These are phyloP conservation scores for Pythium pyrilobum DNA, from an alignment of 352 stramenopile genomes.

Conservation along the genomic window DNA sequence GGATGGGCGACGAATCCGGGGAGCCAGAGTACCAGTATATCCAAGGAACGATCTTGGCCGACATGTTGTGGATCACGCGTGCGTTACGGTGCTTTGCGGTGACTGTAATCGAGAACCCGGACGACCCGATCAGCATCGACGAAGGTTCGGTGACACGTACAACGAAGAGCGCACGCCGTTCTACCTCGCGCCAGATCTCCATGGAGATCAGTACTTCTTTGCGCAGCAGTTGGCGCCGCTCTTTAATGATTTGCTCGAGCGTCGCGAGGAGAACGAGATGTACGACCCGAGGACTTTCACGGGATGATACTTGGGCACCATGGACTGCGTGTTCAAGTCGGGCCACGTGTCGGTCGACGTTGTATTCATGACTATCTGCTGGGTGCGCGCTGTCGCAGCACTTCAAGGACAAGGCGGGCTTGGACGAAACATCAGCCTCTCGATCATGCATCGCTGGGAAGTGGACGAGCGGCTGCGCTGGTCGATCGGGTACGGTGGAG, in stretches of 20 bases:
- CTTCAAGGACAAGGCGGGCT: neutral
- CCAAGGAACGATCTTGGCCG: neutral
- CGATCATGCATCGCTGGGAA: constrained; percentile 3
- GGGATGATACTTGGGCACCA: neutral
- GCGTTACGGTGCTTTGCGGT: neutral
- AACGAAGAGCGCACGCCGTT: neutral
- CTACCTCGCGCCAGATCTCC: constrained; percentile 1
- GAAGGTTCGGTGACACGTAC: constrained; percentile 3
- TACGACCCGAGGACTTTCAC: neutral
- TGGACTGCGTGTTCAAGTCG: neutral
- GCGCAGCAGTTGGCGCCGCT: neutral
- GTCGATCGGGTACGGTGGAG: constrained; percentile 5
- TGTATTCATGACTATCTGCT: constrained; percentile 5
- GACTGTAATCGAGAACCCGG: no score
- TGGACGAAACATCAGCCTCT: neutral
- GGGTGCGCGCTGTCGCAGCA: constrained; percentile 5
- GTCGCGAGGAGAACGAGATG: no score
- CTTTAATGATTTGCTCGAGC: neutral
- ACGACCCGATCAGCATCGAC: neutral
- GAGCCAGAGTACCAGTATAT: neutral
- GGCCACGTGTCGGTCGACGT: neutral
- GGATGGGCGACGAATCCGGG: neutral
- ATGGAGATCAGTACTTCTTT: constrained; percentile 4
- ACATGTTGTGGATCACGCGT: neutral
- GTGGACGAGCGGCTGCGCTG: neutral